Evolutionary conservation across 228 moss, liverwort and hornwort genomes (phyloP), one percentile per base, ranked within the genome.

Genomic region (Sphagnum magellanicum): DNA sequence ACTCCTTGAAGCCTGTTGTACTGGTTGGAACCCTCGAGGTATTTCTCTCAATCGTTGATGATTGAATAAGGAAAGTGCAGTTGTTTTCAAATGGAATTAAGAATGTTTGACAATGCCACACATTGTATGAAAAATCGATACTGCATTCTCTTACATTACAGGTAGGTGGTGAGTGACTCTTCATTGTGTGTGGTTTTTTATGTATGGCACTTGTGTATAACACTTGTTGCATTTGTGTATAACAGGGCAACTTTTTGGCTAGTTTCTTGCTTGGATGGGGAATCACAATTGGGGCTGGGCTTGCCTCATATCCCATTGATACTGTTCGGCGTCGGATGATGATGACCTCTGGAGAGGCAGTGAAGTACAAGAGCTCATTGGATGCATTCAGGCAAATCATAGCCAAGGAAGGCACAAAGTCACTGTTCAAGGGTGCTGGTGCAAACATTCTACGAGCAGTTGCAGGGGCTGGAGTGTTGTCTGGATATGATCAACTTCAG

Each of bases 391-490:
- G 50, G 16, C 53, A 73, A 59, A 73, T 73, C 16, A 49, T 73
- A 17, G 60, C 57, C 46, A 73, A 67, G 67, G 73, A 73, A 50
- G 73, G 73, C 9, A 53, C 60, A 12, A 73, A 73, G 50, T 71
- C 70, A 0, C 52, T 71, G 15, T 71, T 71, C 49, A 71, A 71
- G 70, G 70, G 70, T 15, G 70, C 61, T 50, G 61, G 70, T 12
- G 70, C 70, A 5, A 71, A 71, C 63, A 63, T 71, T 50, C 50
- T 73, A 49, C 66, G 73, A 9, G 62, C 51, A 2, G 68, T 74
- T 32, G 74, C 74, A 61, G 74, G 74, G 11, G 74, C 74, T 7
- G 74, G 74, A 68, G 74, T 74, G 74, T 68, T 74, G 67, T 61
- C 74, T 50, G 61, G 50, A 5, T 74, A 74, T 50, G 74, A 73